These are phyloP conservation scores for Paramyrothecium roridum DNA, from an alignment of 2,329 filamentous ascomycete species.

Conservation along the genomic window DNA sequence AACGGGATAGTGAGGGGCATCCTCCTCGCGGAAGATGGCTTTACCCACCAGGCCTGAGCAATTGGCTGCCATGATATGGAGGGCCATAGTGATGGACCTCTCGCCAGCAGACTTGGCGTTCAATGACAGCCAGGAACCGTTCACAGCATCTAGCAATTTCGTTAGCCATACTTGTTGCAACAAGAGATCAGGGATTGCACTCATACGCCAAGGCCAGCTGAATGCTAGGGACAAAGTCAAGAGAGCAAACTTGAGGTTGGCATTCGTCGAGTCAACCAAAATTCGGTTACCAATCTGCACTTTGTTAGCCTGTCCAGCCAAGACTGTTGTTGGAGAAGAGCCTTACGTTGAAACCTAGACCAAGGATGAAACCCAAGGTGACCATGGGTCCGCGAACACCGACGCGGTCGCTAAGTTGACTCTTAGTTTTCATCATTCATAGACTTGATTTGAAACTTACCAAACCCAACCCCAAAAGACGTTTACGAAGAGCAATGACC, in stretches of 20 bases:
- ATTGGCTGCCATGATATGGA: constrained; percentile 24
- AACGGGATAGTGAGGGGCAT: constrained; percentile 16
- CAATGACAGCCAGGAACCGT: constrained; percentile 21
- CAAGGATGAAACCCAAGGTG: constrained; percentile 7
- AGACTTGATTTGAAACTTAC: neutral
- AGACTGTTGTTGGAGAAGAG: neutral
- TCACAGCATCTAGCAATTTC: constrained; percentile 11
- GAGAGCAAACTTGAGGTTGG: constrained; percentile 22
- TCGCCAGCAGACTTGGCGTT: constrained; percentile 20
- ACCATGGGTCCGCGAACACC: constrained; percentile 16
- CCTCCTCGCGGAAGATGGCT: constrained; percentile 19
- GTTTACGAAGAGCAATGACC: constrained; percentile 25
- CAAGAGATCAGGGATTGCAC: neutral
- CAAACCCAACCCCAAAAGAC: constrained; percentile 21
- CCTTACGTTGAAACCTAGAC: constrained; percentile 6
- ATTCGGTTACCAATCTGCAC: constrained; percentile 22
- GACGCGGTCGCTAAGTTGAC: constrained; percentile 6
- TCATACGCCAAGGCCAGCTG: constrained; percentile 25
- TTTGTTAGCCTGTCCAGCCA: neutral
- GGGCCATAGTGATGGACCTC: constrained; percentile 20
- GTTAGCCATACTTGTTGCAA: neutral
- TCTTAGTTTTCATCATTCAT: neutral
- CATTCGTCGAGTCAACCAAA: constrained; percentile 17
- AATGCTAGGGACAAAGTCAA: constrained; percentile 20
- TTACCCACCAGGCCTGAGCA: constrained; percentile 20